Evolutionary conservation across 2,329 filamentous ascomycete species (phyloP), one percentile per base, ranked within the genome.

Genomic region (Fusarium pininemorale): DNA sequence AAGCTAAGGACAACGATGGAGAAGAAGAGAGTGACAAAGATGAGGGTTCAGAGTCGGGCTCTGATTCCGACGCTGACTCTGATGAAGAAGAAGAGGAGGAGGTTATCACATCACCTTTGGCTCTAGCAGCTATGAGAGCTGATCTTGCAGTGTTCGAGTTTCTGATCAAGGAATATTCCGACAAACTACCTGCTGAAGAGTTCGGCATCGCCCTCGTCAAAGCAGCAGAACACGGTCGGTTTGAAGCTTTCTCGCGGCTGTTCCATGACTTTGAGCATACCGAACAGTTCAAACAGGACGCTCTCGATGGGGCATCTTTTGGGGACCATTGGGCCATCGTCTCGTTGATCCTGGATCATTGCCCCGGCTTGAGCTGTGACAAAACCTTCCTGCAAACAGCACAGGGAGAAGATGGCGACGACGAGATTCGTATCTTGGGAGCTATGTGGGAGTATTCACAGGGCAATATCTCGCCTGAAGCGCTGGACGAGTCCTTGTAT

Each of bases 71-170:
- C 8, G 42, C 50, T 14, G n/a, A 35, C n/a, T 53, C 38, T 16
- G 22, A 56, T 8, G 38, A 41, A 13, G 65, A 65, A 2, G 65
- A 64, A 1, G 71, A 75, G 2, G 72, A 64, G 6, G 69, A 75
- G 10, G 14, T 67, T 1, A 63, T 81, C 26, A 71, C 77, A 9
- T 78, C 82, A 0, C 84, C 84, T 2, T 66, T 85, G 11, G 82
- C 83, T 11, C 63, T 83, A 6, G 82, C 84, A 14, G 84, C 83
- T 4, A 70, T 80, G 18, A 71, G 84, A 15, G 81, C 83, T 0
- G 82, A 85, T 44, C 59, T 81, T 9, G 78, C 82, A 6, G 84
- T 85, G 79, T 83, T 85, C 44, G 80, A 84, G 15, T 85, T 83
- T 51, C 75, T 85, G 2, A 78, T 84, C 20, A 72, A 82, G 15